A percentile compares a stretch with the other conserved stretches of the same genome.
These are phyloP conservation scores for Crithidia expoeki DNA, from an alignment of 208 protist genomes.

Conservation along the genomic window DNA sequence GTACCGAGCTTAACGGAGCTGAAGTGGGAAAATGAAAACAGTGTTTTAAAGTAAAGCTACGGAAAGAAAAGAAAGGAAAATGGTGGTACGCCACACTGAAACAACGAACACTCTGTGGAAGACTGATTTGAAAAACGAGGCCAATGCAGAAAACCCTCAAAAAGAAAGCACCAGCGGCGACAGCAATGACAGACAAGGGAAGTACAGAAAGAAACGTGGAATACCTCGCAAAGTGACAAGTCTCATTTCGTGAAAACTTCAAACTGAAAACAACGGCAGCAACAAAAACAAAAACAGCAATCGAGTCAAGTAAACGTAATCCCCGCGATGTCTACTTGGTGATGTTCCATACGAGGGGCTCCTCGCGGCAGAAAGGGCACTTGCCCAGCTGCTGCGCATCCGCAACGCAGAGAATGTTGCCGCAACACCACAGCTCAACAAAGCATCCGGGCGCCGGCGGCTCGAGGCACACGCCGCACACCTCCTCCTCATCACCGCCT, in stretches of 20 bases:
- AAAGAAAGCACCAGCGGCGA: too few species aligned
- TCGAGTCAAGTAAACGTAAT: neutral
- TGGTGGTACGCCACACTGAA: neutral
- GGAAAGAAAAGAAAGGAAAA: neutral
- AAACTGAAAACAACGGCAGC: neutral
- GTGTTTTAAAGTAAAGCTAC: neutral
- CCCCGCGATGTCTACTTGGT: slow-evolving; percentile 34
- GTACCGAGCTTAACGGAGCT: neutral
- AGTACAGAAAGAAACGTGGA: too few species aligned
- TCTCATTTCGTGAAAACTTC: too few species aligned
- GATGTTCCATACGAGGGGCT: slow-evolving; percentile 85
- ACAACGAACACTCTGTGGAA: too few species aligned
- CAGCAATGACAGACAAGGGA: too few species aligned
- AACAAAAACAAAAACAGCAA: neutral
- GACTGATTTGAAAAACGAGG: neutral
- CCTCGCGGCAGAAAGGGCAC: slow-evolving; percentile 85
- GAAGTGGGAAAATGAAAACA: neutral
- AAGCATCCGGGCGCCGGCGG: slow-evolving; percentile 49
- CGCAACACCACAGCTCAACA: slow-evolving; percentile 85
- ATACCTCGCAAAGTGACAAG: too few species aligned
- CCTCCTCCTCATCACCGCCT: slow-evolving; percentile 63
- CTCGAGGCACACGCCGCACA: slow-evolving; percentile 89
- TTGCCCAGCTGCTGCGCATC: slow-evolving; percentile 79
- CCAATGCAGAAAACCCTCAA: neutral
- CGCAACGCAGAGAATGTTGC: slow-evolving; percentile 78